phyloP scores from a whole-genome alignment of 305 asterid genomes.

The Fraxinus platypoda region DNA sequence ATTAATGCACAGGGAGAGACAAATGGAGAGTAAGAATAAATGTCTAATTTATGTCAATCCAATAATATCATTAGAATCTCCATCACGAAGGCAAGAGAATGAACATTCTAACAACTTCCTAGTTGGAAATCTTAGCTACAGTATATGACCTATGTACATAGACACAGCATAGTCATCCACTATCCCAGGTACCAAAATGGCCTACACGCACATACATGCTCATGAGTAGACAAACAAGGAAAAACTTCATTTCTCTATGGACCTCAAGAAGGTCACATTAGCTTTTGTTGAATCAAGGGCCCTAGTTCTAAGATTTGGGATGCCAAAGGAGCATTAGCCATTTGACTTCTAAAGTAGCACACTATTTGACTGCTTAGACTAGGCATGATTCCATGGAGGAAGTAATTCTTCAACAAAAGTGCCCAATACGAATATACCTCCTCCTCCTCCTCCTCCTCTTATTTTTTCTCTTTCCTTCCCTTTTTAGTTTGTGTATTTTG shows the following conservation, averaged over 20 bases:
- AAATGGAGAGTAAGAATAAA: not conserved
- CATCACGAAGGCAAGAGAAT: not conserved
- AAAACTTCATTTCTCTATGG: not conserved
- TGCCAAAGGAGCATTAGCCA: not conserved
- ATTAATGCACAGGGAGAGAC: not conserved
- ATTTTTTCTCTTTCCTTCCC: not conserved
- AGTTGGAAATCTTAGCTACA: not conserved
- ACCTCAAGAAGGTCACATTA: not conserved
- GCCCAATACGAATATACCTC: not conserved
- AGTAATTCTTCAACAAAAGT: not conserved
- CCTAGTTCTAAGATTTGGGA: not conserved
- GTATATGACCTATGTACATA: not conserved
- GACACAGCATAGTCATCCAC: not conserved
- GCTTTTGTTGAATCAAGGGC: not conserved
- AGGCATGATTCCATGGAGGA: not conserved
- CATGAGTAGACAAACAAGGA: not conserved
- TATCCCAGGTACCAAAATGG: not conserved
- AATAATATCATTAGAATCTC: not conserved
- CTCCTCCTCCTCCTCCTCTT: not conserved
- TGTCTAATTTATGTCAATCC: not conserved
- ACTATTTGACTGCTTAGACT: not conserved
- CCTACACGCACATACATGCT: not conserved
- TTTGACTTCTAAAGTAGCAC: not conserved
- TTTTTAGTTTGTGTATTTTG: not conserved
- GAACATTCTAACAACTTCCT: not conserved